Base-by-base conservation (phyloP, 768 basidiomycete species). In the Suillus plorans region DNA sequence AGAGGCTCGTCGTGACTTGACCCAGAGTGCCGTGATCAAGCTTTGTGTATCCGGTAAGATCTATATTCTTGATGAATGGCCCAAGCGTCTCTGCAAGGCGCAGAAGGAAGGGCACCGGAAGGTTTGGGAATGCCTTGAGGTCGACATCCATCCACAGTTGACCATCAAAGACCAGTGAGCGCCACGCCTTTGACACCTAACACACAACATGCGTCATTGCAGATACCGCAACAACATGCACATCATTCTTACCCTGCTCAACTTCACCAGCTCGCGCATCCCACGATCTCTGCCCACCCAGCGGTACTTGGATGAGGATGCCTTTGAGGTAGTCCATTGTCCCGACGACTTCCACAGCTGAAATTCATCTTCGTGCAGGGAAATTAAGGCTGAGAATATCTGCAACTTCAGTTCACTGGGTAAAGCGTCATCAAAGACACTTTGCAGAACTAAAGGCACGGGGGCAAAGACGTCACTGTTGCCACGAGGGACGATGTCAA, bases 151-250 rank as follows among this genome's bases (percentile, higher is more conserved):
- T 70, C 95, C 95, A 96, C n/a, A 96, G 81, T 70, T 94, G 91
- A 16, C 94, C 94, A 73, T 97, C 95, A 69, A 89, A 87, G 31
- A 89, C 86, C 45, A 95, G 84, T 3, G 78, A 73, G 61, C 85
- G 87, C 94, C 94, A 97, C 12, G 80, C 71, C 72, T 85, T 90
- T 36, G 90, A 95, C 13, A 94, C 90, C 91, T 94, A 67, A 69
- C 44, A 52, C 37, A 16, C 61, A 66, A 67, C 68, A 65, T 63
- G 62, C 69, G n/a, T 73, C 55, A 57, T 47, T 58, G 52, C 10
- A 18, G 39, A 62, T 62, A 39, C 28, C 20, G 37, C 14, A 60
- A 20, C 25, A 16, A 16, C 31, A 7, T 57, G 8, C 1, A 3
- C 13, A 61, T 10, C 68, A 64, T 66, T 80, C 87, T 77, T 77